Evolutionary conservation across 2,329 filamentous ascomycete genomes (phyloP).

Genomic region (Claviceps sp.): DNA sequence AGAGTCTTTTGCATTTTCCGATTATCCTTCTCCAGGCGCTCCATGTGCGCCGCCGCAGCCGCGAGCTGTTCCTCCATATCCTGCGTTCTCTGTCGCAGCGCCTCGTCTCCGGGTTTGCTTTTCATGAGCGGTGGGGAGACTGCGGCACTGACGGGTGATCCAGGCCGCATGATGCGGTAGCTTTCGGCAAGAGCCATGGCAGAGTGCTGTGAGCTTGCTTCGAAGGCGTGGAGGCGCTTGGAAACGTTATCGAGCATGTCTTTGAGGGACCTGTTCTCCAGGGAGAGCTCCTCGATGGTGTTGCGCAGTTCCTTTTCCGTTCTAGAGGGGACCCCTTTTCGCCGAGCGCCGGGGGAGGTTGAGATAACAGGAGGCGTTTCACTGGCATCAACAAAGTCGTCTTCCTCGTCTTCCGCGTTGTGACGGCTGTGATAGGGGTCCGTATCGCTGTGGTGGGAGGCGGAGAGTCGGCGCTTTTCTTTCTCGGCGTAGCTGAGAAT

Average conservation of each 20-base stretch:
- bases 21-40: slow-evolving; percentile 51
- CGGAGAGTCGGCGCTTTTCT: slow-evolving; percentile 46
- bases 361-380: slow-evolving; percentile 40
- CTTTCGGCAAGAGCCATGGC: slow-evolving; percentile 80
- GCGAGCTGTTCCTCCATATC: slow-evolving; percentile 58
- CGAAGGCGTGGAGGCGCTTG: slow-evolving; percentile 81
- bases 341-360: slow-evolving; percentile 28
- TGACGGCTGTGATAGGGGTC: slow-evolving; percentile 13
- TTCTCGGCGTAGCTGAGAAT: slow-evolving; percentile 63
- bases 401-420: slow-evolving; percentile 48
- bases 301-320: slow-evolving; percentile 41
- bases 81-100: slow-evolving; percentile 35
- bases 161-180: slow-evolving; percentile 47
- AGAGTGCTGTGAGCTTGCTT: slow-evolving; percentile 79
- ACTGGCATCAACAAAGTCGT: slow-evolving; percentile 80
- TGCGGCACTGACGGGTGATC: slow-evolving; percentile 28
- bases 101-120: slow-evolving; percentile 16
- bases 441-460: slow-evolving; percentile 35
- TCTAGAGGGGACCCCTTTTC: slow-evolving; percentile 25
- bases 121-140: slow-evolving; percentile 15
- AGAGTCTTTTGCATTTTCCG: slow-evolving; percentile 42
- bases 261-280: slow-evolving; percentile 80
- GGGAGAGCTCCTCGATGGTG: slow-evolving; percentile 72
- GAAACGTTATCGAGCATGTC: slow-evolving; percentile 75
- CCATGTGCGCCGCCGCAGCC: slow-evolving; percentile 44